Evolutionary conservation across 2,329 filamentous ascomycete genomes (phyloP).

Genomic region (Aspergillus pseudonomiae): DNA sequence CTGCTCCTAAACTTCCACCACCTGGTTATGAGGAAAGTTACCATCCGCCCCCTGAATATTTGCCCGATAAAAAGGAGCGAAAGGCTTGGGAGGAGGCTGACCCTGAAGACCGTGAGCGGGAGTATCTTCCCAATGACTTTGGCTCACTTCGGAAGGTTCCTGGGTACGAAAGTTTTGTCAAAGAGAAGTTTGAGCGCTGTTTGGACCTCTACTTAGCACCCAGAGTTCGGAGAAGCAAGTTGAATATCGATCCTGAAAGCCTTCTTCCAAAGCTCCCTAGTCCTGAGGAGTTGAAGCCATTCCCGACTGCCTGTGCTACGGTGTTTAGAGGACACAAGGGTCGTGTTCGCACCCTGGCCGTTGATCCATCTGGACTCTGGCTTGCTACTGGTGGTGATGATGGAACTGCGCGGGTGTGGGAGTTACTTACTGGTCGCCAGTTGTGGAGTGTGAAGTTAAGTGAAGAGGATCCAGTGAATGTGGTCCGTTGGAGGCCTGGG

Average conservation of each 20-base stretch:
- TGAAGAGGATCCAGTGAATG: constrained; percentile 76
- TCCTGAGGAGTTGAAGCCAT: constrained; percentile 90
- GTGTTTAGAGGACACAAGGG: constrained; percentile 88
- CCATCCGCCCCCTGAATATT: constrained; percentile 91
- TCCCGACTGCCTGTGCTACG: constrained; percentile 86
- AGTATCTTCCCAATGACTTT: constrained; percentile 82
- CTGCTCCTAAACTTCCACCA: constrained; percentile 88
- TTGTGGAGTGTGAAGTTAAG: constrained; percentile 82
- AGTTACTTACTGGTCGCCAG: constrained; percentile 81
- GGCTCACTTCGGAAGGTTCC: constrained; percentile 87
- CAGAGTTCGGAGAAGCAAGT: constrained; percentile 84
- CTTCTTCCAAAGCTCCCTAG: constrained; percentile 90
- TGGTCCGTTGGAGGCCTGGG: constrained; percentile 85
- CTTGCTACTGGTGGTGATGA: constrained; percentile 93
- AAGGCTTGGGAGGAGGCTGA: constrained; percentile 83
- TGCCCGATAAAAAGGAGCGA: constrained; percentile 82
- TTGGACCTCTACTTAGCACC: constrained; percentile 95
- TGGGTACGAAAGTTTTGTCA: constrained; percentile 85
- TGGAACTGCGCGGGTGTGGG: constrained; percentile 88
- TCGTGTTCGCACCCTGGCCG: constrained; percentile 78
- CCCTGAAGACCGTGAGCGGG: constrained; percentile 86
- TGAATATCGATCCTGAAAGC: constrained; percentile 95
- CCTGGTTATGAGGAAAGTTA: constrained; percentile 96
- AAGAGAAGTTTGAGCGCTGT: constrained; percentile 94
- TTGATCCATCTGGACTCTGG: constrained; percentile 84